phyloP scores from a whole-genome alignment of 768 basidiomycete genomes.

The Naganishia friedmannii region DNA sequence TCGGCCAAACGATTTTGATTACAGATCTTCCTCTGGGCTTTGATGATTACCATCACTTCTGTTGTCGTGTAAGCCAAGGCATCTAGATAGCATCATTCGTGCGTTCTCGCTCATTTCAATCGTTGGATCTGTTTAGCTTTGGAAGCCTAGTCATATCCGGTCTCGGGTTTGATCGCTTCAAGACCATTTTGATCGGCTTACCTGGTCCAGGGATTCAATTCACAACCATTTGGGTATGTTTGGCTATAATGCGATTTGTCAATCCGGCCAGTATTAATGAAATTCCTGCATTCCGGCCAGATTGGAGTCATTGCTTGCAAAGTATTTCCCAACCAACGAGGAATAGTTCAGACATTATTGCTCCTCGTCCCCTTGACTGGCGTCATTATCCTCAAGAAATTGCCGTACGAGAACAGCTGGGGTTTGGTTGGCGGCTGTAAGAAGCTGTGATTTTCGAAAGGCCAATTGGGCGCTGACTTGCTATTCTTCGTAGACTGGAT shows the following conservation, averaged over 20 bases:
- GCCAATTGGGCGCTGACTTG: conserved; percentile 6
- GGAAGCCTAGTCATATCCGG: conserved; percentile 38
- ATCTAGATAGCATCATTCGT: too few species aligned
- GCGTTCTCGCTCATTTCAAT: too few species aligned
- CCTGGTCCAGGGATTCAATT: conserved; percentile 35
- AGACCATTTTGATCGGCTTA: conserved; percentile 36
- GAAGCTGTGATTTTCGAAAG: not conserved
- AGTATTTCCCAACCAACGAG: conserved; percentile 32
- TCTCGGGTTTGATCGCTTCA: conserved; percentile 31
- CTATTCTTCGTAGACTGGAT: conserved; percentile 19
- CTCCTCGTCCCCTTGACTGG: conserved; percentile 35
- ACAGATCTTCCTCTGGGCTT: conserved; percentile 35
- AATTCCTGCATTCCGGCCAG: not conserved
- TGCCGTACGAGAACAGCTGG: conserved; percentile 35
- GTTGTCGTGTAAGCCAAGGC: conserved; percentile 27
- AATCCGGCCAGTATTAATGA: too few species aligned
- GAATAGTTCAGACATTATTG: conserved; percentile 33
- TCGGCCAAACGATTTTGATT: too few species aligned
- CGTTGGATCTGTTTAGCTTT: conserved; percentile 12
- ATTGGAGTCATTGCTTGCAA: conserved; percentile 25
- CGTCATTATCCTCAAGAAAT: conserved; percentile 32
- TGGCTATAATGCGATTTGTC: too few species aligned
- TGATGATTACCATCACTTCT: conserved; percentile 33
- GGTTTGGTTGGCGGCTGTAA: conserved; percentile 33
- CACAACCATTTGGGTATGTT: conserved; percentile 23